Percentiles rank a stretch among this genome's conserved stretches.
phyloP scores from a whole-genome alignment of 2,329 filamentous ascomycete genomes.

The Alternaria ventricosa region DNA sequence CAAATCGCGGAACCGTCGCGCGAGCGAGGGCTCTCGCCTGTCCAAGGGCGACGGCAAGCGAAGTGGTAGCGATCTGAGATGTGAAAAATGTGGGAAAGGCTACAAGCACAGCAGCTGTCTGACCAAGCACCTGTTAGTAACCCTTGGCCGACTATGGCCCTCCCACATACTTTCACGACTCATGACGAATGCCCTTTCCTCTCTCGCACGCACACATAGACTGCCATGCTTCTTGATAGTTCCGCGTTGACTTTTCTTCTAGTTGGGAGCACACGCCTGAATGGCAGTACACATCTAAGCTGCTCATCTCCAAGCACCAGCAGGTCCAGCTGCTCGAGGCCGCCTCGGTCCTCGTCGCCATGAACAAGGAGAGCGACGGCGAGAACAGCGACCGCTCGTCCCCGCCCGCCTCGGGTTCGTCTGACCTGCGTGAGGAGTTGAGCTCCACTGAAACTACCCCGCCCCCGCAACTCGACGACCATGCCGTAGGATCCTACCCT shows the following conservation, averaged over 20 bases:
- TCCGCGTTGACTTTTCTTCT: slow-evolving; percentile 49
- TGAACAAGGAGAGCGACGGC: slow-evolving; percentile 73
- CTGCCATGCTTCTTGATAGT: slow-evolving; percentile 20
- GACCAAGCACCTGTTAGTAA: slow-evolving; percentile 99
- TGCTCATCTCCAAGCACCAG: slow-evolving; percentile 99
- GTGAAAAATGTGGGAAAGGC: slow-evolving; percentile 97
- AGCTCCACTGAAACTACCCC: slow-evolving; percentile 94
- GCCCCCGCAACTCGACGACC: slow-evolving; percentile 75
- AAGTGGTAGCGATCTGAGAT: slow-evolving; percentile 85
- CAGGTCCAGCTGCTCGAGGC: slow-evolving; percentile 97
- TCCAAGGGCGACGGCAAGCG: slow-evolving; percentile 81
- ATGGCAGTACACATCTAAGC: slow-evolving; percentile 95
- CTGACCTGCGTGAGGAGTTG: slow-evolving; percentile 74
- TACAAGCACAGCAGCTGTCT: slow-evolving; percentile 99
- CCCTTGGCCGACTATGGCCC: slow-evolving; percentile 56
- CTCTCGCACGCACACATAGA: slow-evolving; percentile 18
- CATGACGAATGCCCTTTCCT: slow-evolving; percentile 48
- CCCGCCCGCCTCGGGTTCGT: slow-evolving; percentile 80
- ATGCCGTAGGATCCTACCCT: slow-evolving; percentile 58
- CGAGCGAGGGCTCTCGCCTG: slow-evolving; percentile 87
- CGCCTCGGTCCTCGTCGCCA: slow-evolving; percentile 91
- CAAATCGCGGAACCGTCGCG: slow-evolving; percentile 64
- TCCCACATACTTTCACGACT: slow-evolving; percentile 53
- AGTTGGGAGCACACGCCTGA: slow-evolving; percentile 99
- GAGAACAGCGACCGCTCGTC: slow-evolving; percentile 81